Evolutionary conservation across 176 grass and related monocot species (phyloP).

Genomic region (Hordeum marinum): DNA sequence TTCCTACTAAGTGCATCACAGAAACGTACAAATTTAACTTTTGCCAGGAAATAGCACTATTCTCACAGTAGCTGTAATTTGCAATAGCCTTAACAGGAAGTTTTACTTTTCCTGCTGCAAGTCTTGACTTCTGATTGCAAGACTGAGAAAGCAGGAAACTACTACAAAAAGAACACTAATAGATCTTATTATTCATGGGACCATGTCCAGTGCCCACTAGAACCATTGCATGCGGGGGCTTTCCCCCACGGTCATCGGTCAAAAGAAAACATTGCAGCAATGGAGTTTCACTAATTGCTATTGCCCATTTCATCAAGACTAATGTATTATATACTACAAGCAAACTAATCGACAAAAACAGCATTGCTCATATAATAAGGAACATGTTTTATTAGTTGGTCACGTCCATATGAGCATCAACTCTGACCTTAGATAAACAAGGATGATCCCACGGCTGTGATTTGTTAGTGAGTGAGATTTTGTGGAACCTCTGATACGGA

Average conservation of each 20-base stretch:
- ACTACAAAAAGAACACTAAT: not conserved
- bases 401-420: not conserved
- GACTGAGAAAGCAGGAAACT: not conserved
- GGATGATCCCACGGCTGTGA: not conserved
- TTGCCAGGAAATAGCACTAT: not conserved
- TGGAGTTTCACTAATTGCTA: not conserved
- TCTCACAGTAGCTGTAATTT: not conserved
- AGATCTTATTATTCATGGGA: not conserved
- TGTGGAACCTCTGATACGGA: not conserved
- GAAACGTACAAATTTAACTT: not conserved
- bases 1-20: not conserved
- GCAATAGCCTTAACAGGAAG: not conserved
- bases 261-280: not conserved
- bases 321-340: not conserved
- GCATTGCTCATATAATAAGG: not conserved
- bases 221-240: not conserved
- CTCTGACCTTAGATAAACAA: not conserved
- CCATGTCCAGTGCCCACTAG: not conserved
- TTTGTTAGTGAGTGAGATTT: not conserved
- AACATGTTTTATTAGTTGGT: not conserved
- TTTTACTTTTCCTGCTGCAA: not conserved
- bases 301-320: not conserved
- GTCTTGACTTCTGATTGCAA: not conserved
- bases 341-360: not conserved
- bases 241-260: no score